Conservation (phyloP, 1,139 yeast species). For the Debaryomyces nepalensis region DNA sequence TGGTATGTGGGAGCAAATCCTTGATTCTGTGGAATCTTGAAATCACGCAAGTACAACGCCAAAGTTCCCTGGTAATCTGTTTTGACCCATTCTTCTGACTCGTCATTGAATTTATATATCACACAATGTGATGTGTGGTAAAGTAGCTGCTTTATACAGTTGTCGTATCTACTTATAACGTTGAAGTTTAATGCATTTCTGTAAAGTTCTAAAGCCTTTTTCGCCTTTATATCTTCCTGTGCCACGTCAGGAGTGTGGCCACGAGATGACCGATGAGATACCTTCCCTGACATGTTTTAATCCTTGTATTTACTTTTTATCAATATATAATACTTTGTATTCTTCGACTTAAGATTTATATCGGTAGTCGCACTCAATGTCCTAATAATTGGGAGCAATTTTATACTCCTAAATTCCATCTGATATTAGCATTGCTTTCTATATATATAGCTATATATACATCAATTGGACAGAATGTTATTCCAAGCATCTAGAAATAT, state of each 20-base stretch:
- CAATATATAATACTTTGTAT: too few relatives aligned
- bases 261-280: slow-evolving; percentile 2
- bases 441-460: background rate
- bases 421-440: background rate
- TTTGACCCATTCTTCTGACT: slow-evolving; percentile 77
- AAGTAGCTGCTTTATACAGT: slow-evolving; percentile 72
- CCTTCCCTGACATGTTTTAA: slow-evolving; percentile 10
- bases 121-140: slow-evolving; percentile 82
- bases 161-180: slow-evolving; percentile 85
- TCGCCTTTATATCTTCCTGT: slow-evolving; percentile 27
- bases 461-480: slow-evolving; percentile 9
- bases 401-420: background rate
- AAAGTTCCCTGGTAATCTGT: slow-evolving; percentile 80
- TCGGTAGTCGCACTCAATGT: slow-evolving; percentile 7
- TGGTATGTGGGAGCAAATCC: slow-evolving; percentile 31
- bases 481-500: slow-evolving; percentile 14
- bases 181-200: slow-evolving; percentile 75
- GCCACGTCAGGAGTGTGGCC: slow-evolving; percentile 9
- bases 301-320: background rate
- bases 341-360: too few relatives aligned
- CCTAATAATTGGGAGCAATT: slow-evolving; percentile 1
- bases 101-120: slow-evolving; percentile 70
- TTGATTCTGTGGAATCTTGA: slow-evolving; percentile 33
- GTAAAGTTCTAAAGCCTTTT: slow-evolving; percentile 58
- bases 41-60: slow-evolving; percentile 74